Evolutionary conservation across 2,329 filamentous ascomycete genomes (phyloP).

Genomic region (Diaporthe ampelina): DNA sequence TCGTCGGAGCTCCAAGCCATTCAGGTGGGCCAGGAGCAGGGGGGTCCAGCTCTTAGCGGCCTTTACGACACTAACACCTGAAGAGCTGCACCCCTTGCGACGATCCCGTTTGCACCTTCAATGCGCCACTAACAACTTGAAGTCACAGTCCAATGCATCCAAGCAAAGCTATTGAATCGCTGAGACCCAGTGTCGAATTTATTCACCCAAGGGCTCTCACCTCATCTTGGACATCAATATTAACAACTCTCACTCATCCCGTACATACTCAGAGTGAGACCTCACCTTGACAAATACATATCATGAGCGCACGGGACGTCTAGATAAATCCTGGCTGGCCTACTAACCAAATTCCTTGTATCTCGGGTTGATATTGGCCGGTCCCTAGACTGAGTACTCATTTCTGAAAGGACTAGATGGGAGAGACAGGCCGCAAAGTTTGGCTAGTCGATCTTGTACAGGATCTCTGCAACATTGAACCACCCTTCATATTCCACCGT

Average conservation of each 20-base stretch:
- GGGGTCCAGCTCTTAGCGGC: not conserved
- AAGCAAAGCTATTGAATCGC: not conserved
- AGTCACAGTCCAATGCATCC: too few species aligned
- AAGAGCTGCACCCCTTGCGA: not conserved
- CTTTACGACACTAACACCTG: not conserved
- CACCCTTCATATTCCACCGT: slow-evolving; percentile 62
- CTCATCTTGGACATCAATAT: too few species aligned
- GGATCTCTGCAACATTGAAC: slow-evolving; percentile 56
- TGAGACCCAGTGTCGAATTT: not conserved
- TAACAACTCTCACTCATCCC: too few species aligned
- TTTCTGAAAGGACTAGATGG: too few species aligned
- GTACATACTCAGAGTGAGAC: too few species aligned
- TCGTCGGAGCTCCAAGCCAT: not conserved
- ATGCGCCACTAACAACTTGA: too few species aligned
- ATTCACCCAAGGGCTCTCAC: too few species aligned
- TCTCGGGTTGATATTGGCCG: not conserved
- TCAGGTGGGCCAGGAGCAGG: not conserved
- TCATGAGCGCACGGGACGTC: too few species aligned
- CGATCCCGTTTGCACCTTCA: not conserved
- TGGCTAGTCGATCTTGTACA: slow-evolving; percentile 43
- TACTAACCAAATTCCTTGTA: too few species aligned
- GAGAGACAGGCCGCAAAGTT: not conserved
- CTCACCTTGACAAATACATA: too few species aligned
- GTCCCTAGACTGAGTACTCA: not conserved
- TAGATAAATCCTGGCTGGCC: too few species aligned